These are phyloP conservation scores for Chlamydomonas schloesseri DNA, from an alignment of 139 green algal species.

Conservation along the genomic window DNA sequence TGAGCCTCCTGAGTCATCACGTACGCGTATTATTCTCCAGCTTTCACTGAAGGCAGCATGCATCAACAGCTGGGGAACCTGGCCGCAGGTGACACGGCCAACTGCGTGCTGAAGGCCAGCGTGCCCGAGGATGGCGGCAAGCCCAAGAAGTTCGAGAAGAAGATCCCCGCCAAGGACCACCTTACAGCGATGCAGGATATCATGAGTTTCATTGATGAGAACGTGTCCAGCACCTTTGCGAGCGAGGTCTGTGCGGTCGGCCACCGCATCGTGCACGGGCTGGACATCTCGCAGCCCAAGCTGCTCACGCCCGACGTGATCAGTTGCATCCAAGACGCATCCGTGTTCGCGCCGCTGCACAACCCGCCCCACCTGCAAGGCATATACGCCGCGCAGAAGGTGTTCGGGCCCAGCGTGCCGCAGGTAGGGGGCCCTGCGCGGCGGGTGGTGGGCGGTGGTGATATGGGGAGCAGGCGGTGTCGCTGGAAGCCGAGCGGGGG, in stretches of 20 bases:
- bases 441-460: neutral
- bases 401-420: conserved; percentile 67
- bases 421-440: conserved; percentile 60
- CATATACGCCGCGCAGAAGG: conserved; percentile 70
- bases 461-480: neutral
- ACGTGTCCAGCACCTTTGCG: conserved; percentile 57
- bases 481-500: neutral
- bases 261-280: conserved; percentile 87
- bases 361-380: conserved; percentile 85
- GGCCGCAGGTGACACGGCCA: conserved; percentile 14
- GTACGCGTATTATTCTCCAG: too few relatives aligned
- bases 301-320: conserved; percentile 71
- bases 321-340: conserved; percentile 67
- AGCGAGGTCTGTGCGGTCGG: conserved; percentile 61
- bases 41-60: too few relatives aligned
- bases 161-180: conserved; percentile 58
- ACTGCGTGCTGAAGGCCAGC: conserved; percentile 21
- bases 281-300: conserved; percentile 67
- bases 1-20: too few relatives aligned
- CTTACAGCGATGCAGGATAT: conserved; percentile 65
- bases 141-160: conserved; percentile 33
- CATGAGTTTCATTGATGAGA: conserved; percentile 61
- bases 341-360: conserved; percentile 87
- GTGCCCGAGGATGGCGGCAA: neutral
- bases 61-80: neutral